phyloP scores from a whole-genome alignment of 2,329 filamentous ascomycete species.

The Monilinia fructigena region DNA sequence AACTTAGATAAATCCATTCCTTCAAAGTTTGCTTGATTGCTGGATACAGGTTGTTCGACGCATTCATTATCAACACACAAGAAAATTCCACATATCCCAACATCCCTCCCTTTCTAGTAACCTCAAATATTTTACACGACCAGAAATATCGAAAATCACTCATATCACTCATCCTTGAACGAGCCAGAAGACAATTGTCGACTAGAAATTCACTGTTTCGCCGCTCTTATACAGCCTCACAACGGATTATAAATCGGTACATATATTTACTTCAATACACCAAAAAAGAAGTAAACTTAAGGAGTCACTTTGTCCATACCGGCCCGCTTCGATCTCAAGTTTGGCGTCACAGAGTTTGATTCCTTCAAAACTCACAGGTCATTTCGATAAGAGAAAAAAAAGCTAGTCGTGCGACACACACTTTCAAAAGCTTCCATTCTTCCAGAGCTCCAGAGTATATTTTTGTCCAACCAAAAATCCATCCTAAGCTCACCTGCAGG shows the following conservation, averaged over 20 bases:
- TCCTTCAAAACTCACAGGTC: slow-evolving; percentile 9
- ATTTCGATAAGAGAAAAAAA: neutral
- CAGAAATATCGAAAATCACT: neutral
- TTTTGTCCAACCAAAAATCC: slow-evolving; percentile 20
- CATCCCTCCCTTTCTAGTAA: slow-evolving; percentile 14
- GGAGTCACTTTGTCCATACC: slow-evolving; percentile 9
- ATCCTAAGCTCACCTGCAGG: slow-evolving; percentile 26
- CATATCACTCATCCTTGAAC: slow-evolving; percentile 11
- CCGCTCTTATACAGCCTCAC: neutral
- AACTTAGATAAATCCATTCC: slow-evolving; percentile 29
- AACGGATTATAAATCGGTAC: neutral
- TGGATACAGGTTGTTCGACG: slow-evolving; percentile 36
- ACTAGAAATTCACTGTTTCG: neutral
- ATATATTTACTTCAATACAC: neutral
- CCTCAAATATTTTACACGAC: slow-evolving; percentile 1
- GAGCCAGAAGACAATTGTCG: neutral
- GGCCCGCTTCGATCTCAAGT: slow-evolving; percentile 9
- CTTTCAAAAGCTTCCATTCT: neutral
- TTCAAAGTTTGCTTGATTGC: slow-evolving; percentile 24
- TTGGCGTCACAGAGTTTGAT: neutral
- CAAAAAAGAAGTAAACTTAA: neutral
- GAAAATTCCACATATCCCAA: slow-evolving; percentile 18
- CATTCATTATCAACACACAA: slow-evolving; percentile 35
- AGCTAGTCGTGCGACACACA: neutral
- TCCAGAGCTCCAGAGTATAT: slow-evolving; percentile 18